Percentiles rank a stretch among this genome's conserved stretches.
Conservation (phyloP, 495 filamentous ascomycete species). For the Podospora appendiculata region DNA sequence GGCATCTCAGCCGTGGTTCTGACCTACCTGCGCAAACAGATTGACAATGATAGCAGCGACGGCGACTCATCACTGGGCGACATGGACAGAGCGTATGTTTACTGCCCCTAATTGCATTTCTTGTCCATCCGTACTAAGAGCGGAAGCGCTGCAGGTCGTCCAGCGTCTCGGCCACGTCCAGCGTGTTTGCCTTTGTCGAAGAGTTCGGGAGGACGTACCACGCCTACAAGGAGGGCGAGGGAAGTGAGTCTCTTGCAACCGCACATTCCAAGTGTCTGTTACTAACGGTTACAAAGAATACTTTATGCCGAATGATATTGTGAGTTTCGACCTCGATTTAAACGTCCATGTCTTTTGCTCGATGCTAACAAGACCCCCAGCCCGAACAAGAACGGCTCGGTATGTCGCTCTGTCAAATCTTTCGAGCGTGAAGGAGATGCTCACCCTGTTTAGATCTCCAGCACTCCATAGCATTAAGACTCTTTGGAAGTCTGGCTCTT, state of each 20-base stretch:
- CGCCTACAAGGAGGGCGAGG: constrained; percentile 33
- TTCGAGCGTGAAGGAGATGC: background rate
- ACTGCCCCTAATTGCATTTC: background rate
- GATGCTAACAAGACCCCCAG: background rate
- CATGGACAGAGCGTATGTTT: background rate
- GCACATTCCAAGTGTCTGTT: background rate
- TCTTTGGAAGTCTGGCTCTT: background rate
- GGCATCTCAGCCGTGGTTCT: background rate
- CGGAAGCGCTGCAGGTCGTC: background rate
- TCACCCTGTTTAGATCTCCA: background rate
- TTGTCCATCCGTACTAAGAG: background rate
- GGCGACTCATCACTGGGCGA: background rate
- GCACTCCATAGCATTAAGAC: background rate
- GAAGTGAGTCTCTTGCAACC: background rate
- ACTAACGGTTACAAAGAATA: background rate
- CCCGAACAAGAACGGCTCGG: constrained; percentile 12
- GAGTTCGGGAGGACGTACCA: constrained; percentile 47
- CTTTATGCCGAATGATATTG: background rate
- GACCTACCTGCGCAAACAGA: background rate
- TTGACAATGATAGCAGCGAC: background rate
- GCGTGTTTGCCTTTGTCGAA: background rate
- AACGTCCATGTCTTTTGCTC: background rate
- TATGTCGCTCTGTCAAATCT: background rate
- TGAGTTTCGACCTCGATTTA: background rate
- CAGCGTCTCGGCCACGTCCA: background rate